Percentiles rank a stretch among this genome's conserved stretches.
These are phyloP conservation scores for Mycosphaerelloides madeirae DNA, from an alignment of 2,329 filamentous ascomycete species.

Conservation along the genomic window DNA sequence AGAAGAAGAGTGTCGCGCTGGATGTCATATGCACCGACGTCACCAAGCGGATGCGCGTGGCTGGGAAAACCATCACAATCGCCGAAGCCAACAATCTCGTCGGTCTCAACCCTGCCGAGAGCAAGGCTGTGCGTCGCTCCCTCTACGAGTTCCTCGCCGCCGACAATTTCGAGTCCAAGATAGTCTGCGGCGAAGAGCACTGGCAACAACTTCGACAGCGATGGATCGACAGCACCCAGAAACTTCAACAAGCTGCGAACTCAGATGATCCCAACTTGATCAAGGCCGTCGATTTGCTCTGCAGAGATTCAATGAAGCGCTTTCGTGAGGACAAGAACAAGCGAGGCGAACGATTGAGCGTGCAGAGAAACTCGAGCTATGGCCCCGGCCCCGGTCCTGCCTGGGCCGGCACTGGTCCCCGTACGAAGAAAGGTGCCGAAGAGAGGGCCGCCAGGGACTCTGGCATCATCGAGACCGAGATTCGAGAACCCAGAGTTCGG, in stretches of 20 bases:
- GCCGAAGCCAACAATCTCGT: constrained; percentile 69
- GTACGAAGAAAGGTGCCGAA: constrained; percentile 8
- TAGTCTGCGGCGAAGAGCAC: constrained; percentile 65
- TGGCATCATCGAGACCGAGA: constrained; percentile 1
- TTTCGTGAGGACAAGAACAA: constrained; percentile 63
- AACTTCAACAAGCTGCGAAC: constrained; percentile 18
- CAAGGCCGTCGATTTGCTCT: constrained; percentile 65
- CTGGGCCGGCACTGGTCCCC: constrained; percentile 16
- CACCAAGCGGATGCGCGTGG: constrained; percentile 68
- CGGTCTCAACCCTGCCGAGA: constrained; percentile 63
- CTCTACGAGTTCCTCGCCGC: constrained; percentile 63
- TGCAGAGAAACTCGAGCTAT: constrained; percentile 24
- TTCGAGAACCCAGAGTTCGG: constrained; percentile 7
- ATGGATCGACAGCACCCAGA: constrained; percentile 50
- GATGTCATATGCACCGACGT: constrained; percentile 79
- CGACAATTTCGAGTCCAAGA: constrained; percentile 66
- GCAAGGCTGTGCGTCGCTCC: constrained; percentile 59
- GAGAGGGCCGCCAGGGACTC: constrained; percentile 9
- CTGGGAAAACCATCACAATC: constrained; percentile 64
- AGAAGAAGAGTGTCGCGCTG: constrained; percentile 63
- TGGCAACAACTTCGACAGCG: constrained; percentile 65
- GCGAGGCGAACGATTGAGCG: constrained; percentile 13
- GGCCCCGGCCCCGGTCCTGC: constrained; percentile 43
- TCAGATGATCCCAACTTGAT: constrained; percentile 44
- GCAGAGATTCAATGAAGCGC: constrained; percentile 73